Percentiles rank a stretch among this genome's conserved stretches.
Conservation (phyloP, 2,329 filamentous ascomycete genomes). For the Microsporum ferrugineum region DNA sequence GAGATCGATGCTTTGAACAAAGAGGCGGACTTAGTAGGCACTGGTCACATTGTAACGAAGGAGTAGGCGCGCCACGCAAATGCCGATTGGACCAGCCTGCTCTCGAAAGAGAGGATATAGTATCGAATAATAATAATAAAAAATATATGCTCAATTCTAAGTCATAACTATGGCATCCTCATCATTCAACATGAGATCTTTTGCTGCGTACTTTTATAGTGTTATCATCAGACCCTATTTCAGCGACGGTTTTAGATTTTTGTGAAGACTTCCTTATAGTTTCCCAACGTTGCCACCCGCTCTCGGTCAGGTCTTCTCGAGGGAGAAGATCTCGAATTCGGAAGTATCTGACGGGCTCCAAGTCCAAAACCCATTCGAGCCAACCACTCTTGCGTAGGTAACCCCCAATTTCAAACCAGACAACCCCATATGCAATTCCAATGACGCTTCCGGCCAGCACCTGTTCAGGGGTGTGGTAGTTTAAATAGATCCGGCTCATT, state of each 20-base stretch:
- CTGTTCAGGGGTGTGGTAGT: conserved; percentile 82
- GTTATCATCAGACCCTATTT: not conserved
- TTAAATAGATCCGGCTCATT: conserved; percentile 75
- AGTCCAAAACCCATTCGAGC: conserved; percentile 60
- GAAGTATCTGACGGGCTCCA: conserved; percentile 52
- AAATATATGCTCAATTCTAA: not conserved
- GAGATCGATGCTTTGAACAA: conserved; percentile 41
- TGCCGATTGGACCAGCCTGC: not conserved
- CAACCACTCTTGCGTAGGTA: conserved; percentile 55
- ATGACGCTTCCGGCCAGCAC: conserved; percentile 68
- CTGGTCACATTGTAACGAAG: conserved; percentile 7
- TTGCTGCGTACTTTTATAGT: not conserved
- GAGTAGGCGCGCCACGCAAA: not conserved
- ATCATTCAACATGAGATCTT: not conserved
- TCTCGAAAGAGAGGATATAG: not conserved
- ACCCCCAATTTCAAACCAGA: conserved; percentile 69
- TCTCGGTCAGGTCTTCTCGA: conserved; percentile 77
- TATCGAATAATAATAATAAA: not conserved
- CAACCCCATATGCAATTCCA: conserved; percentile 57
- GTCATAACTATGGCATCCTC: not conserved
- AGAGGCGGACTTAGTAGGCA: conserved; percentile 38
- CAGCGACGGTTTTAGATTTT: not conserved
- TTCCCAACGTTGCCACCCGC: conserved; percentile 91
- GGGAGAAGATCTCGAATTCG: conserved; percentile 74
- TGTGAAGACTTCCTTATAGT: conserved; percentile 26